phyloP scores from a whole-genome alignment of 345 rosid genomes.

The Brassica juncea region DNA sequence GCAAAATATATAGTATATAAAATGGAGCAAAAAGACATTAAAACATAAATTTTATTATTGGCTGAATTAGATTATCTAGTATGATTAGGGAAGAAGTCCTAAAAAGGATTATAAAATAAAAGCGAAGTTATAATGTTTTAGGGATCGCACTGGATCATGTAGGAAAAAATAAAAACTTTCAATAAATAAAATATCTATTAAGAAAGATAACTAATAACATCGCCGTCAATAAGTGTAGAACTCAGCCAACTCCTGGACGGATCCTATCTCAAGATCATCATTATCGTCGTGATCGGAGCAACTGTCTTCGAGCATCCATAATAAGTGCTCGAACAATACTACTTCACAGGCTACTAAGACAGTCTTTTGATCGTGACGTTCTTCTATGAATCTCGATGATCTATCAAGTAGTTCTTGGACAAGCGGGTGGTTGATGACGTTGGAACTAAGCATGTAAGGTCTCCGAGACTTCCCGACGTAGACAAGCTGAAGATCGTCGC shows the following conservation, averaged over 20 bases:
- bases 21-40: neutral
- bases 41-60: neutral
- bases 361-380: slow-evolving; percentile 31
- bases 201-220: neutral
- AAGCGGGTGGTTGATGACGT: slow-evolving; percentile 65
- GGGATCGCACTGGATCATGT: slow-evolving; percentile 7
- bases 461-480: slow-evolving; percentile 85
- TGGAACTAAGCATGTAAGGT: slow-evolving; percentile 57
- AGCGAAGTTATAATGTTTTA: neutral
- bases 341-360: slow-evolving; percentile 71
- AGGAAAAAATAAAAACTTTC: neutral
- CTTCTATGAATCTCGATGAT: slow-evolving; percentile 44
- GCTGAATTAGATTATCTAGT: neutral
- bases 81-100: neutral
- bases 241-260: slow-evolving; percentile 46
- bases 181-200: neutral
- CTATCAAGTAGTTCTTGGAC: slow-evolving; percentile 69
- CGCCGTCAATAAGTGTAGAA: slow-evolving; percentile 56
- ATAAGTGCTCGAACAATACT: slow-evolving; percentile 87
- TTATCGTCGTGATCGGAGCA: slow-evolving; percentile 1
- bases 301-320: slow-evolving; percentile 77
- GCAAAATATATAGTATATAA: neutral
- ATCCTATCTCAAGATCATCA: neutral
- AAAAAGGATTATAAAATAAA: neutral
- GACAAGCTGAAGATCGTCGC: slow-evolving; percentile 48